These are phyloP conservation scores for Myriosclerotinia curreyana DNA, from an alignment of 2,329 filamentous ascomycete genomes.

Conservation along the genomic window DNA sequence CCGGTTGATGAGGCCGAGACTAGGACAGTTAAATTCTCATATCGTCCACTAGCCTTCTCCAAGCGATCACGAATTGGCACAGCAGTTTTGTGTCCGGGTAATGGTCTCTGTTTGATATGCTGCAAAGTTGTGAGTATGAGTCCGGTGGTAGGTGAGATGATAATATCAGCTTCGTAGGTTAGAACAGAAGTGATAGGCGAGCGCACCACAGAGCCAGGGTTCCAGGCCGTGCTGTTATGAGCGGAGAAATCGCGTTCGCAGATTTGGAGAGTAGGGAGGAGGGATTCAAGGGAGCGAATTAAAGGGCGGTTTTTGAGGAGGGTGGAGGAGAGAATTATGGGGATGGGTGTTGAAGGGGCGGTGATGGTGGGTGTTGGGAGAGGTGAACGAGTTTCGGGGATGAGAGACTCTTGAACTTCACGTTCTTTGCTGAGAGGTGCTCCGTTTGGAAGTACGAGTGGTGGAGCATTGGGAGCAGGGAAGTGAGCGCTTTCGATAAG, in stretches of 20 bases:
- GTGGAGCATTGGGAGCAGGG: neutral
- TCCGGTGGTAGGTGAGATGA: slow-evolving; percentile 65
- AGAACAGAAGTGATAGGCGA: slow-evolving; percentile 43
- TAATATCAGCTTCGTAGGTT: slow-evolving; percentile 66
- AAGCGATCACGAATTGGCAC: slow-evolving; percentile 56
- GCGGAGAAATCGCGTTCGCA: slow-evolving; percentile 59
- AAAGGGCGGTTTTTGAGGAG: slow-evolving; percentile 47
- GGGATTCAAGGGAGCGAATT: slow-evolving; percentile 48
- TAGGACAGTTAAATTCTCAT: slow-evolving; percentile 66
- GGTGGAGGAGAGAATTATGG: slow-evolving; percentile 53
- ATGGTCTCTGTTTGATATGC: slow-evolving; percentile 66
- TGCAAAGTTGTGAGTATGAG: slow-evolving; percentile 70
- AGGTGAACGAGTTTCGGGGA: neutral
- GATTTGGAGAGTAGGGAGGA: slow-evolving; percentile 50
- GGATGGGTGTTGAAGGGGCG: slow-evolving; percentile 33
- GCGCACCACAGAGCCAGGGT: slow-evolving; percentile 38
- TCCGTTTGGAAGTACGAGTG: neutral
- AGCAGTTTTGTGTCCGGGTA: slow-evolving; percentile 56
- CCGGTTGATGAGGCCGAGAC: slow-evolving; percentile 53
- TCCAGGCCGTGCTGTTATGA: slow-evolving; percentile 41
- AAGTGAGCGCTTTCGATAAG: slow-evolving; percentile 37
- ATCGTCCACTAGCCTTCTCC: slow-evolving; percentile 51
- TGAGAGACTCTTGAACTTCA: slow-evolving; percentile 24
- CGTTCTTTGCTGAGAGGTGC: neutral
- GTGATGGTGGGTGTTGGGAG: slow-evolving; percentile 29